Evolutionary conservation across 805 yeast genomes (phyloP).

Genomic region (Pichia nanzhaoensis): DNA sequence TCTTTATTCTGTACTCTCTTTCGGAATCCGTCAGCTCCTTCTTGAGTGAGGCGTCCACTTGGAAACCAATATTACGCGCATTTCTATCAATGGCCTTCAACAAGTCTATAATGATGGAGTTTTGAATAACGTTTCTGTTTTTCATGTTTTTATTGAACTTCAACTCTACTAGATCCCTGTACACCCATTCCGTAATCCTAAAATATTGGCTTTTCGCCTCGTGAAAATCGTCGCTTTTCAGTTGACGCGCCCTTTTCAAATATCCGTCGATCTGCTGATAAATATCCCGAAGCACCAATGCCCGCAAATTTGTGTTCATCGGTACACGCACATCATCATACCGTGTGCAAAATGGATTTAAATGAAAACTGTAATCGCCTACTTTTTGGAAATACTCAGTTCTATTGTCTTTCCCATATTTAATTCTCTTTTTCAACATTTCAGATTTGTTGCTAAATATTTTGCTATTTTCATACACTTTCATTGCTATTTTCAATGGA

Average conservation of each 20-base stretch:
- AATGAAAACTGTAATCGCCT: constrained; percentile 12
- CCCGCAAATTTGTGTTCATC: constrained; percentile 14
- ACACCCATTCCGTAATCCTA: constrained; percentile 23
- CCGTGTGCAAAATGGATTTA: constrained; percentile 27
- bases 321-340: constrained; percentile 20
- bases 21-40: not conserved
- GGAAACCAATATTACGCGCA: constrained; percentile 15
- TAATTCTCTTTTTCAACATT: not conserved
- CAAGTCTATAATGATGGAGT: constrained; percentile 17
- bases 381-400: constrained; percentile 13
- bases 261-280: constrained; percentile 20
- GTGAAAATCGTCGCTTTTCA: constrained; percentile 10
- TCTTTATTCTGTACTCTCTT: not conserved
- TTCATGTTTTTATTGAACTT: constrained; percentile 9
- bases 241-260: constrained; percentile 13
- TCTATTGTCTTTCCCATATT: not conserved
- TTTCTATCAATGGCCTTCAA: constrained; percentile 14
- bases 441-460: not conserved
- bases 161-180: constrained; percentile 13
- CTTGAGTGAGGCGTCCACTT: not conserved
- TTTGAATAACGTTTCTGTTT: constrained; percentile 3
- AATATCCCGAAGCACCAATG: constrained; percentile 24
- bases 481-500: constrained; percentile 19
- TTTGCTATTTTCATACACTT: constrained; percentile 19
- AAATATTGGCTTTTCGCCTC: constrained; percentile 12